Base-by-base conservation (phyloP, 306 rosid species). In the Quercus gilva region DNA sequence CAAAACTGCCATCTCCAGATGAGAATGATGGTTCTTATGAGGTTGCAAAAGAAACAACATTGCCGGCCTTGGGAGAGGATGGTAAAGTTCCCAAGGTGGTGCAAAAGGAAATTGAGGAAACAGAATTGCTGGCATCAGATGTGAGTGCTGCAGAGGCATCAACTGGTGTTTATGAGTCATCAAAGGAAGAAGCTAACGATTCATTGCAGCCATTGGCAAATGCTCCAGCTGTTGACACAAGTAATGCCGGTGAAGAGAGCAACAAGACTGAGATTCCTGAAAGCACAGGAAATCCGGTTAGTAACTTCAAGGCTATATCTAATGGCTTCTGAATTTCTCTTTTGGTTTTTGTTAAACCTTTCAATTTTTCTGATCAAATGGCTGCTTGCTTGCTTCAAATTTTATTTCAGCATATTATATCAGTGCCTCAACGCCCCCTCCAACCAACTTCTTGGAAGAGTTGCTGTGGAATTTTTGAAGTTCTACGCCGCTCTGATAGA, bases 381-480 rank as follows among this genome's bases (percentile, higher is more conserved):
- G 52, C 72, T 19, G 26, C 52, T 82, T 18, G 20, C 75, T 23
- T 69, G 67, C 29, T 69, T 74, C 19, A 4, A 70, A 74, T 60
- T 69, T 76, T 41, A n/a, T 73, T 53, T 51, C 79, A 89, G 94
- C 71, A 64, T 63, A 61, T 29, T 64, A 65, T 11, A n/a, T 18
- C 86, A 25, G 86, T 73, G 67, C 26, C 84, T 55, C 78, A 76
- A 74, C 73, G 58, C 23, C 29, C 81, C 56, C 59, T 64, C 78
- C 86, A 84, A 19, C 71, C 74, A 41, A 15, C 93, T 41, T 75
- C 93, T 58, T 93, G 96, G 96, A 87, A 19, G 14, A 87, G 92
- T 79, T 93, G 98, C 76, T 93, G 97, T 15, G 97, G 98, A 73
- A 81, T 93, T 51, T 76, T 91, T 7, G 91, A 90, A 60, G 57